phyloP scores from a whole-genome alignment of 805 yeast genomes.

The Lipomyces yamanashiensis region DNA sequence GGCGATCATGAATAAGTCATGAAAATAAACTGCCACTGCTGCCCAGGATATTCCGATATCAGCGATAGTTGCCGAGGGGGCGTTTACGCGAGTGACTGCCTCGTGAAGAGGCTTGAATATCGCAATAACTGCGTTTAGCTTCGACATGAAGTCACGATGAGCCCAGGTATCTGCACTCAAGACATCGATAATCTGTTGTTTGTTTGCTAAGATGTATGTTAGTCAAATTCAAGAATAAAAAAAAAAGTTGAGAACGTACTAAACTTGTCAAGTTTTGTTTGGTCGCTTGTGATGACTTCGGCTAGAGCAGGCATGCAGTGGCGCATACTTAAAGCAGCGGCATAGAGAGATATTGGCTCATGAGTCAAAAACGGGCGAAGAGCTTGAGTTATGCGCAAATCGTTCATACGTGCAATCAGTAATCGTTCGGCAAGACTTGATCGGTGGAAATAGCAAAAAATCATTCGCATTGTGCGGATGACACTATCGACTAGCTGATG shows the following conservation, averaged over 20 bases:
- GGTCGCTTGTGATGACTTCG: slow-evolving; percentile 12
- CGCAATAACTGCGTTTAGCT: slow-evolving; percentile 22
- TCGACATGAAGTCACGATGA: slow-evolving; percentile 25
- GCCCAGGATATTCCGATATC: slow-evolving; percentile 33
- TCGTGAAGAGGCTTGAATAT: slow-evolving; percentile 28
- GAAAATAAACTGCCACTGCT: slow-evolving; percentile 26
- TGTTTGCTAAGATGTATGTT: slow-evolving; percentile 9
- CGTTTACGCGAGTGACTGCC: slow-evolving; percentile 15
- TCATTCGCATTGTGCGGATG: slow-evolving; percentile 24
- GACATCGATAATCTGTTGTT: slow-evolving; percentile 23
- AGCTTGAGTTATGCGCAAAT: slow-evolving; percentile 15
- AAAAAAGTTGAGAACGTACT: slow-evolving; percentile 10
- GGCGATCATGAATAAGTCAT: slow-evolving; percentile 18
- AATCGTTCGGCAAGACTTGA: slow-evolving; percentile 21
- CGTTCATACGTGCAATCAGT: slow-evolving; percentile 13
- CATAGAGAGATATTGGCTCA: slow-evolving; percentile 26
- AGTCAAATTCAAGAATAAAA: neutral
- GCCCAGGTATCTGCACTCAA: slow-evolving; percentile 26
- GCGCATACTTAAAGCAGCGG: slow-evolving; percentile 25
- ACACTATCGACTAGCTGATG: slow-evolving; percentile 20
- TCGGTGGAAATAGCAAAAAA: slow-evolving; percentile 27
- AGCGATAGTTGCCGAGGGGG: slow-evolving; percentile 23
- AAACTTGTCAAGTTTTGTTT: slow-evolving; percentile 18
- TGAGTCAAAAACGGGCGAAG: slow-evolving; percentile 12
- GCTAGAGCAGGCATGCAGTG: slow-evolving; percentile 29